Base-by-base conservation (phyloP, 495 filamentous ascomycete genomes). In the Penicillium cataractarum region DNA sequence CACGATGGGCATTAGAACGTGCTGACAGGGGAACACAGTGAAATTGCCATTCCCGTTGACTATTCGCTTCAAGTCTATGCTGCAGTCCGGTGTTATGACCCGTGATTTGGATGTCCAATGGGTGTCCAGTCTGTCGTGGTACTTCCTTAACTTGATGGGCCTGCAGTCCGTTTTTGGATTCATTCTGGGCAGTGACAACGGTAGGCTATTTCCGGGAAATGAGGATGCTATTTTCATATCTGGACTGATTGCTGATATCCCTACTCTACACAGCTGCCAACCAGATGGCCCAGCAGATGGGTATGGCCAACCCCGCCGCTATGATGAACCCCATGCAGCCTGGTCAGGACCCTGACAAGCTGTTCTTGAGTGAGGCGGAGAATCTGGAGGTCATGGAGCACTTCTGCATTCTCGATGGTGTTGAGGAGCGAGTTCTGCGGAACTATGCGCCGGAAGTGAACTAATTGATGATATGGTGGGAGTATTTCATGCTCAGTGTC, bases 91-190 rank as follows among this genome's bases (percentile, higher is more conserved):
- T 64, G 92, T 99, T 32, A 91, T 90, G 58, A 99, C 96, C 2
- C 91, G 89, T 66, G 95, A 99, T 74, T 87, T 99, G 78, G 96
- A 98, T 75, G 95, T 97, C 9, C 80, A 92, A 76, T 99, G 95
- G 95, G 96, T 99, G 74, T 98, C 95, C 2, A 95, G 91, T 70
- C 87, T 99, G 68, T 97, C 93, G 50, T 98, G 93, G 94, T 99
- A 99, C 78, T 98, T 99, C 73, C 79, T 99, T 54, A 97, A 95
- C 68, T 86, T 98, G 63, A 97, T 99, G 74, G 95, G 95, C 39
- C 83, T 99, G 55, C 94, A 97, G 74, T 90, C 93, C 52, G 93
- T 98, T n/a, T 99, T 97, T 78, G 97, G 92, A 65, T 98, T 97
- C 74, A 87, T 99, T 50, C 84, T 99, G 22, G 95, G 95, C 13